These are phyloP conservation scores for Diutina siamensis DNA, from an alignment of 1,139 yeast genomes.

Conservation along the genomic window DNA sequence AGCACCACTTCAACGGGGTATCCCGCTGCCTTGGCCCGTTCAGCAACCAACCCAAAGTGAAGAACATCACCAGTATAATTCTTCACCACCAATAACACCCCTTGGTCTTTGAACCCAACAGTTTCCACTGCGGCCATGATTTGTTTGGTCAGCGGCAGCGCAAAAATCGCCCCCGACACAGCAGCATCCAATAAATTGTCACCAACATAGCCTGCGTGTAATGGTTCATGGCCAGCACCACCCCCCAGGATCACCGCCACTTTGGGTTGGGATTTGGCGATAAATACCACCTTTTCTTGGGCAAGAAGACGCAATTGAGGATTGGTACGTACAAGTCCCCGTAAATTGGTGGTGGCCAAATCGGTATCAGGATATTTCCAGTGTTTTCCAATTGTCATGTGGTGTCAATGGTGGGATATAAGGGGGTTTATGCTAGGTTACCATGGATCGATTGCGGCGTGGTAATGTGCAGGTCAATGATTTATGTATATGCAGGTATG, in stretches of 20 bases:
- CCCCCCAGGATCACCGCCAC: conserved; percentile 81
- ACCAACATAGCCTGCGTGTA: conserved; percentile 88
- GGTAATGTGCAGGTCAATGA: not conserved
- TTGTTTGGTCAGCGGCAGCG: conserved; percentile 87
- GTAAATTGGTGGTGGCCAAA: conserved; percentile 51
- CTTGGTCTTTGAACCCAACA: conserved; percentile 42
- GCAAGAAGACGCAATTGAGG: conserved; percentile 56
- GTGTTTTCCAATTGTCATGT: conserved; percentile 27
- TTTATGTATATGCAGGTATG: not conserved
- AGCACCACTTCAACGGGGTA: conserved; percentile 56
- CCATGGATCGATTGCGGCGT: not conserved
- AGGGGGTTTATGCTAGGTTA: not conserved
- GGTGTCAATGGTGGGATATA: too few relatives aligned
- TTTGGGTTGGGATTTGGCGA: conserved; percentile 26
- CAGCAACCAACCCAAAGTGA: conserved; percentile 86
- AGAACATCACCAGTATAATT: conserved; percentile 91
- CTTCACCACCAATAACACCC: conserved; percentile 68
- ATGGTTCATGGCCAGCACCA: conserved; percentile 93
- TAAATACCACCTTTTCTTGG: conserved; percentile 57
- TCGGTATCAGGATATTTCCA: conserved; percentile 44
- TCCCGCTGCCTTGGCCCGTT: conserved; percentile 73
- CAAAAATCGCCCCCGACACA: conserved; percentile 80
- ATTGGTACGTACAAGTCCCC: conserved; percentile 59
- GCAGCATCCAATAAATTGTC: conserved; percentile 75
- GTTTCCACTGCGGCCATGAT: conserved; percentile 63